phyloP scores from a whole-genome alignment of 257 asterid genomes.

The Scutellaria galericulata region DNA sequence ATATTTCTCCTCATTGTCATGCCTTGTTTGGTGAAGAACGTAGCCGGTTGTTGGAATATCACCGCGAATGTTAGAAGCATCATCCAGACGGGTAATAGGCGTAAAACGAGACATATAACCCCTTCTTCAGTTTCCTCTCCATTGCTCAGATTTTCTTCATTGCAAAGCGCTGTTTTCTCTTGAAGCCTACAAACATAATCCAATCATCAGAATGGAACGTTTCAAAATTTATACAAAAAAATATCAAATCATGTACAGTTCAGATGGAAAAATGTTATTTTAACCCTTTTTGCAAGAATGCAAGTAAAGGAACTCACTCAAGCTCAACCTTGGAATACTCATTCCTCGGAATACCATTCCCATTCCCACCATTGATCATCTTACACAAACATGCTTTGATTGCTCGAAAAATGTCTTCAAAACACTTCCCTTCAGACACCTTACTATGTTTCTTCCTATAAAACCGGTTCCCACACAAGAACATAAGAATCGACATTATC shows the following conservation, averaged over 20 bases:
- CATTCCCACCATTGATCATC: constrained; percentile 41
- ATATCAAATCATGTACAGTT: too few species aligned
- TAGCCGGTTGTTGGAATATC: constrained; percentile 88
- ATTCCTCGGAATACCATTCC: constrained; percentile 32
- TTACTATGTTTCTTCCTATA: constrained; percentile 44
- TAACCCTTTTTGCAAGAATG: too few species aligned
- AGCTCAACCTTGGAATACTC: constrained; percentile 54
- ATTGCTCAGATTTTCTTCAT: constrained; percentile 34
- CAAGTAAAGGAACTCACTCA: constrained; percentile 57
- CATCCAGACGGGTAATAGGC: constrained; percentile 77
- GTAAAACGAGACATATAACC: constrained; percentile 51
- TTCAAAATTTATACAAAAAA: too few species aligned
- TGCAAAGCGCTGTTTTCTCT: constrained; percentile 48
- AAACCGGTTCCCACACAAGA: constrained; percentile 59
- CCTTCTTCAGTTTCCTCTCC: constrained; percentile 31
- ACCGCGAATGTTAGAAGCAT: constrained; percentile 89
- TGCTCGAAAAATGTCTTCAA: constrained; percentile 42
- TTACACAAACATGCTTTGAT: constrained; percentile 50
- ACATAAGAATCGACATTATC: constrained; percentile 58
- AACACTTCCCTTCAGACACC: constrained; percentile 33
- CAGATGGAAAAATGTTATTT: not conserved
- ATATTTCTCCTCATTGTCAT: constrained; percentile 81
- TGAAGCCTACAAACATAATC: constrained; percentile 55
- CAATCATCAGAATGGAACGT: not conserved
- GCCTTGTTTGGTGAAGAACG: constrained; percentile 97